Percentiles rank a stretch among this genome's conserved stretches.
phyloP scores from a whole-genome alignment of 345 rosid genomes.

The Brassica rapa region DNA sequence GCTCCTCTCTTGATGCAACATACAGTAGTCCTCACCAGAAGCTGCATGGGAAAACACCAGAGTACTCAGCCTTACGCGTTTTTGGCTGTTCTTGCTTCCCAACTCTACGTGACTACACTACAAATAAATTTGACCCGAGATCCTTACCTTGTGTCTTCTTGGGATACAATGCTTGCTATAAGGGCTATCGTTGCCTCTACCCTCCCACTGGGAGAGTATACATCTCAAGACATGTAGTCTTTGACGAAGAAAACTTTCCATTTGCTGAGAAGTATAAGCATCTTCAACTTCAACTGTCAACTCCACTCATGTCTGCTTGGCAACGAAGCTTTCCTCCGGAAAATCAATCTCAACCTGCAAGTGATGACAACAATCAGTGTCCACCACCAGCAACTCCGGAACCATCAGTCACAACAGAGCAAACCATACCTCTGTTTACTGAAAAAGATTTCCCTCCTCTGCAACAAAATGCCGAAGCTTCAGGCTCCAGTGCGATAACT shows the following conservation, averaged over 20 bases:
- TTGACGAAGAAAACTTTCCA: background rate
- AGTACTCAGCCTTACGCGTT: background rate
- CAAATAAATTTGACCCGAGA: background rate
- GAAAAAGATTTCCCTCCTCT: too few species aligned
- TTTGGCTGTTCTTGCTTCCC: background rate
- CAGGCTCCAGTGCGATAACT: too few species aligned
- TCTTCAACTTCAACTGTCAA: background rate
- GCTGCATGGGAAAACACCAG: background rate
- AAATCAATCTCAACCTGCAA: too few species aligned
- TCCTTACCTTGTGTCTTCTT: background rate
- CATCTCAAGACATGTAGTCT: background rate
- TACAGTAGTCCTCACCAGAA: background rate
- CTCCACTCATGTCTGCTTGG: background rate
- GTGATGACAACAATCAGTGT: too few species aligned
- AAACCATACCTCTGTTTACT: too few species aligned
- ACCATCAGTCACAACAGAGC: background rate
- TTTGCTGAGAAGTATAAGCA: background rate
- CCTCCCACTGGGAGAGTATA: background rate
- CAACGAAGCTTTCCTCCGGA: too few species aligned
- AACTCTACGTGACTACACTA: background rate
- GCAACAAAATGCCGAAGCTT: too few species aligned
- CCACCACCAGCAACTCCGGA: background rate
- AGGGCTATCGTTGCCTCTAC: background rate
- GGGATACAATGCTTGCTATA: background rate
- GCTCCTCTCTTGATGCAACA: background rate